Percentiles rank a stretch among this genome's conserved stretches.
Conservation (phyloP, 257 asterid species). For the Nicotiana paniculata region DNA sequence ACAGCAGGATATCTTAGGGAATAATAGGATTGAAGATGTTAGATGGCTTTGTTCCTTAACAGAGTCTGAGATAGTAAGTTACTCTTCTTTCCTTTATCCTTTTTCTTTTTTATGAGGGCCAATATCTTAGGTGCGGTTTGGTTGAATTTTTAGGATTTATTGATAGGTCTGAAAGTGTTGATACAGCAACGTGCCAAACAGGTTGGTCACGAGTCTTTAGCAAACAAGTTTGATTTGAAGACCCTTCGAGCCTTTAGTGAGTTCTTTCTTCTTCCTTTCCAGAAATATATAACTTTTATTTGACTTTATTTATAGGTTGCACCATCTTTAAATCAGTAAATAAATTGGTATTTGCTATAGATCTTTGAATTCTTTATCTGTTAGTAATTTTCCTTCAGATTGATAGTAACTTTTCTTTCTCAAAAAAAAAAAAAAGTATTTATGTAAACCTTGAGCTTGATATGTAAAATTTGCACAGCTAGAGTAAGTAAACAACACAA, state of each 20-base stretch:
- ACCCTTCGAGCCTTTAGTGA: constrained; percentile 54
- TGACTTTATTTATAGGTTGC: background rate
- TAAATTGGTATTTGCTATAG: background rate
- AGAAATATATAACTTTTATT: background rate
- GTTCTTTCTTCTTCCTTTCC: constrained; percentile 10
- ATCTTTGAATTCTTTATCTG: background rate
- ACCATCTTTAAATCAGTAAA: background rate
- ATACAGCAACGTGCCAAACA: constrained; percentile 50
- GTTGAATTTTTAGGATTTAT: constrained; percentile 41
- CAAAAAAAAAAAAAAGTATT: background rate
- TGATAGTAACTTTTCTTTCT: background rate
- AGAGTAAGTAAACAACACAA: background rate
- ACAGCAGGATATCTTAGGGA: constrained; percentile 11
- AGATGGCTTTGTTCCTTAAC: constrained; percentile 77
- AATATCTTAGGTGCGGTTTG: background rate
- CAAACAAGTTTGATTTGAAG: constrained; percentile 48
- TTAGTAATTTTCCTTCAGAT: background rate
- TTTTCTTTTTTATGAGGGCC: background rate
- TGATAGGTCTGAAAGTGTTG: constrained; percentile 51
- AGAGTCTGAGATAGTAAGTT: constrained; percentile 64
- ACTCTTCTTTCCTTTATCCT: background rate
- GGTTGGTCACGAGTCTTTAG: constrained; percentile 46
- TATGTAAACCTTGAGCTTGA: background rate
- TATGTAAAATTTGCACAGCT: background rate
- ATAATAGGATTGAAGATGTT: constrained; percentile 58